phyloP scores from a whole-genome alignment of 2,329 filamentous ascomycete species.

The Aspergillus quadricinctus region DNA sequence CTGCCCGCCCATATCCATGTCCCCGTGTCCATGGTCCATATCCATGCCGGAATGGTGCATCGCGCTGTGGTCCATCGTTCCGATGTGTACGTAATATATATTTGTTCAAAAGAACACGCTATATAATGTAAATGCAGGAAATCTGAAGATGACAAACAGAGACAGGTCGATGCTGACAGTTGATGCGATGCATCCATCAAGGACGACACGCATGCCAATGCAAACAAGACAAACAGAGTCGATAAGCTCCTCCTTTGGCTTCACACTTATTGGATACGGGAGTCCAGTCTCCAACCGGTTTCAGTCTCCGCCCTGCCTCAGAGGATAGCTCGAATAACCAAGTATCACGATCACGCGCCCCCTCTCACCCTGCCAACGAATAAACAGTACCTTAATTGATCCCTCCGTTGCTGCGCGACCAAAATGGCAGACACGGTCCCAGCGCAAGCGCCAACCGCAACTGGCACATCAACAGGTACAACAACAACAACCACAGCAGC shows the following conservation, averaged over 20 bases:
- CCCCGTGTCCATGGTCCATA: constrained; percentile 48
- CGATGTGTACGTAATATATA: background rate
- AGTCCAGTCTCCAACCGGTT: background rate
- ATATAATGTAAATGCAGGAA: background rate
- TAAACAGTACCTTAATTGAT: background rate
- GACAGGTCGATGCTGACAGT: background rate
- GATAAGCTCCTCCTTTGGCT: constrained; percentile 18
- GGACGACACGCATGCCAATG: constrained; percentile 10
- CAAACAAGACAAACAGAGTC: constrained; percentile 35
- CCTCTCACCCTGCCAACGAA: background rate
- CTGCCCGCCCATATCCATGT: constrained; percentile 58
- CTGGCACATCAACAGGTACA: constrained; percentile 12
- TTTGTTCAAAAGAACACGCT: background rate
- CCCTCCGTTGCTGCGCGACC: background rate
- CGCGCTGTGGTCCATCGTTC: constrained; percentile 32
- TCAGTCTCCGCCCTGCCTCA: background rate
- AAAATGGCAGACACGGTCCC: constrained; percentile 28
- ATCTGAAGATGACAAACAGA: background rate
- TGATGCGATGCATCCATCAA: constrained; percentile 10
- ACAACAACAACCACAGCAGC: constrained; percentile 13
- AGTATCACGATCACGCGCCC: background rate
- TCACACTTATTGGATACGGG: background rate
- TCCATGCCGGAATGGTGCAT: constrained; percentile 29
- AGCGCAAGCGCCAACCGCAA: constrained; percentile 14
- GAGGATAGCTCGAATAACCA: background rate